A percentile compares a stretch with the other conserved stretches of the same genome.
Conservation (phyloP, 805 yeast genomes). For the Hanseniaspora singularis region DNA sequence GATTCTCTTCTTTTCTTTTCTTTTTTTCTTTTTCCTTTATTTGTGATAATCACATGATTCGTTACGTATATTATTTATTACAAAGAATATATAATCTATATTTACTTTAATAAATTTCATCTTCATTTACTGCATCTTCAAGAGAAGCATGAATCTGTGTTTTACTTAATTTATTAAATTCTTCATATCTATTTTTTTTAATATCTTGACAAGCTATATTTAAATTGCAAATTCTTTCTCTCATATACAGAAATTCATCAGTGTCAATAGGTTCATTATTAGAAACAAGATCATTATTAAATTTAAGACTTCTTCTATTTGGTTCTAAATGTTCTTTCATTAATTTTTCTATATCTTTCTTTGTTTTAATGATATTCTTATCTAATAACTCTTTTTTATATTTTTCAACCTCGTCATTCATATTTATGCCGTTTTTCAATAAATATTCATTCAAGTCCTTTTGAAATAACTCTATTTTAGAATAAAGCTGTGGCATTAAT, state of each 20-base stretch:
- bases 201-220: constrained; percentile 1
- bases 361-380: no score
- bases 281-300: constrained; percentile 11
- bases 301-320: constrained; percentile 10
- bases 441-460: constrained; percentile 33
- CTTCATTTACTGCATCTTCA: constrained; percentile 12
- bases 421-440: constrained; percentile 23
- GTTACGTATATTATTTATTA: no score
- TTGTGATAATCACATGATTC: no score
- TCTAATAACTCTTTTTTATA: no score
- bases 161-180: constrained; percentile 1
- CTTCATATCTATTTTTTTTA: constrained; percentile 2
- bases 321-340: constrained; percentile 1
- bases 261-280: constrained; percentile 4
- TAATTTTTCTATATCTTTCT: not conserved
- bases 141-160: not conserved
- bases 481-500: constrained; percentile 39
- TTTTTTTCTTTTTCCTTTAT: no score
- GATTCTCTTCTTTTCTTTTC: no score
- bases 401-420: not conserved
- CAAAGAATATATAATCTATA: no score
- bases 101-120: constrained; percentile 6
- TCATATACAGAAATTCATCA: constrained; percentile 11
- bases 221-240: constrained; percentile 8
- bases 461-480: constrained; percentile 33